Conservation (phyloP, 192 early-diverging fungal genomes). For the Entomortierella chlamydospora region DNA sequence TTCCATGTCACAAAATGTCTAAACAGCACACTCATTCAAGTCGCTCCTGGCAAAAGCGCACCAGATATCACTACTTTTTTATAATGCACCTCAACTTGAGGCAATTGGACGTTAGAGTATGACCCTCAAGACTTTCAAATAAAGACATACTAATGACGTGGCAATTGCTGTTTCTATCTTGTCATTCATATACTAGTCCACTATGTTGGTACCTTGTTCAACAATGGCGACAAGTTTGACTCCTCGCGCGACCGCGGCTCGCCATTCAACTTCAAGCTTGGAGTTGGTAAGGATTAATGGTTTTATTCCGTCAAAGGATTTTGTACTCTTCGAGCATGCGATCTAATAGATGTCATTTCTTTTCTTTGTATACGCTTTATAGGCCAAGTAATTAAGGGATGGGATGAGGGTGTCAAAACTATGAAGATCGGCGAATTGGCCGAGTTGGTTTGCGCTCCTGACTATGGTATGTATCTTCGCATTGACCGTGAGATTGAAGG, state of each 20-base stretch:
- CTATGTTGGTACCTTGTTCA: conserved; percentile 74
- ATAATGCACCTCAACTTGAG: background rate
- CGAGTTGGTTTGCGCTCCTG: conserved; percentile 51
- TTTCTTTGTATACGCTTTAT: background rate
- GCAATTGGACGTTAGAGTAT: too few species aligned
- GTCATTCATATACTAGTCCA: conserved; percentile 39
- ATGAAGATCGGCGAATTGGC: conserved; percentile 59
- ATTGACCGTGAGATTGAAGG: background rate
- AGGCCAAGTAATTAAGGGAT: conserved; percentile 58
- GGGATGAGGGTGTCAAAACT: conserved; percentile 53
- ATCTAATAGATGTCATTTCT: background rate
- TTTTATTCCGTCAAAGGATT: background rate
- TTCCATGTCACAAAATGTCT: background rate
- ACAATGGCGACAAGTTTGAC: conserved; percentile 62
- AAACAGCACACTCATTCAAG: too few species aligned
- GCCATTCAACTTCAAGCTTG: conserved; percentile 48
- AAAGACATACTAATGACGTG: background rate
- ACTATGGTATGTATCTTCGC: conserved; percentile 42
- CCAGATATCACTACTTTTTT: background rate
- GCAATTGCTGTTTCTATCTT: background rate
- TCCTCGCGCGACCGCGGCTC: conserved; percentile 53
- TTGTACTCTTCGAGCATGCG: too few species aligned
- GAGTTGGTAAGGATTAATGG: conserved; percentile 12
- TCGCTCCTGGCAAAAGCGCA: too few species aligned
- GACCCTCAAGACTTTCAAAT: too few species aligned